Evolutionary conservation across 345 rosid species (phyloP), one percentile per base, ranked within the genome.

Genomic region (Gossypium australe): DNA sequence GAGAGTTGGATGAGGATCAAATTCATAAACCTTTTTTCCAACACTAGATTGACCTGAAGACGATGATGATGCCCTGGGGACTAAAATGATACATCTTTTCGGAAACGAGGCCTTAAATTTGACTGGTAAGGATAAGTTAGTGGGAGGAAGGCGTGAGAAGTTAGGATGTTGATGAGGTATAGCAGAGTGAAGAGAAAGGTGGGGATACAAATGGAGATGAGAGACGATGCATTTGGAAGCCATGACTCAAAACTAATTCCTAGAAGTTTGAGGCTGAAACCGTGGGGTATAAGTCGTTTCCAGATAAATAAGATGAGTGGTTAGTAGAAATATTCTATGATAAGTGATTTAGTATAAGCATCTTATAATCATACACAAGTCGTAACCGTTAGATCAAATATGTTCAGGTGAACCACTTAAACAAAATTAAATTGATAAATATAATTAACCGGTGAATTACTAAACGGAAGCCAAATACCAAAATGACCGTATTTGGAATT

Each of bases 1-100:
- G 72, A 94, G 97, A 0, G 85, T 77, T 14, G 90, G 91, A 45
- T 89, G 88, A 9, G 87, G 82, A 38, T 88, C 85, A 13, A 81
- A 55, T 2, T 80, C 83, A 29, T 75, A 77, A 8, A 53, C 9
- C 55, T 76, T 76, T 11, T 85, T 65, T 24, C 66, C 52, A 44
- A 5, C 17, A 44, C 75, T 1, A 70, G 76, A 72, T 71, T 71
- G 2, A 82, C 48, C 20, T 55, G 78, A 76, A 43, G 77, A 34
- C 41, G 41, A 18, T 9, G 56, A 51, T 51, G 60, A 78, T 77
- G 82, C 85, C 89, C 80, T 76, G 51, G 78, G 80, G 56, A 77
- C 22, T 48, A 78, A 67, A 59, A 61, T 38, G 69, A 72, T 16
- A 72, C 76, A 72, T 70, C 20, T 78, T 62, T 57, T 68, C n/a